Percentiles rank a stretch among this genome's conserved stretches.
Evolutionary conservation across 1,139 yeast species (phyloP).

Genomic region (Kodamaea fungicola): DNA sequence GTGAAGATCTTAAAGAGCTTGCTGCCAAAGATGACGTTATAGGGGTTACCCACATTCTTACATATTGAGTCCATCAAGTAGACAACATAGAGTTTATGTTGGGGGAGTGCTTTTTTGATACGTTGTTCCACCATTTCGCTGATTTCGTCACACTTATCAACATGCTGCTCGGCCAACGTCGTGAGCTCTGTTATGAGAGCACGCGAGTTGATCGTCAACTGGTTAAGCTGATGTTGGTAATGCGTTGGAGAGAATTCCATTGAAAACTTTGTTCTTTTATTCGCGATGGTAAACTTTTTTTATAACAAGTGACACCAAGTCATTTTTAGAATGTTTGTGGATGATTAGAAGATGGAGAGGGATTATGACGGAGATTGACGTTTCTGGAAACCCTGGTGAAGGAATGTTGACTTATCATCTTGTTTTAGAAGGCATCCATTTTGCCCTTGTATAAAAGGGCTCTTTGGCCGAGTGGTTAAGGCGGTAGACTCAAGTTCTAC

Average conservation of each 20-base stretch:
- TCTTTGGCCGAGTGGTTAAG: no score
- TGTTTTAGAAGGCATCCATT: no score
- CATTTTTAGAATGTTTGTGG: no score
- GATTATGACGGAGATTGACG: no score
- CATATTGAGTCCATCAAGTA: slow-evolving; percentile 43
- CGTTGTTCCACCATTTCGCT: slow-evolving; percentile 33
- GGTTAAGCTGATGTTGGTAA: slow-evolving; percentile 28
- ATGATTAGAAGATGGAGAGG: no score
- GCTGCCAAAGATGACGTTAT: slow-evolving; percentile 34
- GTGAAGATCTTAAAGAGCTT: slow-evolving; percentile 34
- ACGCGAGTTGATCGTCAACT: slow-evolving; percentile 37
- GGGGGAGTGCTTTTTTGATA: slow-evolving; percentile 36
- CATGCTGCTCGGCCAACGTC: slow-evolving; percentile 31
- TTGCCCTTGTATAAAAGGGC: no score
- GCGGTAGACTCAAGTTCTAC: no score
- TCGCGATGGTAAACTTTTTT: neutral
- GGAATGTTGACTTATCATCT: no score
- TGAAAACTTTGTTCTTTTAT: neutral
- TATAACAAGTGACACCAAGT: no score
- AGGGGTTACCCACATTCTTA: slow-evolving; percentile 45
- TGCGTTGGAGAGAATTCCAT: slow-evolving; percentile 25
- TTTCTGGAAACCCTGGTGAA: no score
- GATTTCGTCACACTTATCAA: slow-evolving; percentile 30
- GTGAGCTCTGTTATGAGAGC: slow-evolving; percentile 41
- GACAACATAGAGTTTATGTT: slow-evolving; percentile 35